Evolutionary conservation across 805 yeast species (phyloP), one percentile per base, ranked within the genome.

Genomic region (Candida pseudofarinosa): DNA sequence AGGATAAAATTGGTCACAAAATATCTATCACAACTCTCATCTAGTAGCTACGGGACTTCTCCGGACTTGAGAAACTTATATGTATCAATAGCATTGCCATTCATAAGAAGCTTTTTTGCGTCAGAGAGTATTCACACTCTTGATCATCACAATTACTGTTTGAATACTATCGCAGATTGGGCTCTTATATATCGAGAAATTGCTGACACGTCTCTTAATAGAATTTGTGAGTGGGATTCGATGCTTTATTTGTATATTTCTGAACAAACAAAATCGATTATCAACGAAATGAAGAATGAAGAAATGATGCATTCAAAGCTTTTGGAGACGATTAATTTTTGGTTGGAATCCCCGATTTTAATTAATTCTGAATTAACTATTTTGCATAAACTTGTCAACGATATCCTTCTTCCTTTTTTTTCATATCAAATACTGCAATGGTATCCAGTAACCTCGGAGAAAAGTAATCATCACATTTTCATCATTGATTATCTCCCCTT

Each of bases 401-500:
- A 58, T 4, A 42, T 51, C 3, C 37, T 61, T 2, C n/a, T 52
- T 1, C 65, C 66, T 3, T 45, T 34, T 16, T 37, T 59, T 8
- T 23, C 35, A 1, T 16, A 43, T 3, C 19, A 41, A 15, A 37
- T 56, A 2, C 33, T 35, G 3, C 23, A 39, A 13, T 59, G 63
- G 63, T 18, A n/a, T 2, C 58, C 60, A 4, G 41, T 45, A 4
- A 37, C 32, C 2, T 28, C 31, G 6, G 16, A 35, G 2, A 37
- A 33, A 10, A 23, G 23, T 2, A 42, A 50, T 20, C 60, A 49
- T 37, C 53, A 10, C 43, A 36, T 16, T 32, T 42, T 26, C 31
- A 33, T 59, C 13, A 44, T 60, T 1, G 62, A 60, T 40, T 61
- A 54, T 36, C 43, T 58, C 3, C 38, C 52, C 15, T 37, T 54